These are phyloP conservation scores for Gaultheria prostrata DNA, from an alignment of 148 eudicot genomes.

Conservation along the genomic window DNA sequence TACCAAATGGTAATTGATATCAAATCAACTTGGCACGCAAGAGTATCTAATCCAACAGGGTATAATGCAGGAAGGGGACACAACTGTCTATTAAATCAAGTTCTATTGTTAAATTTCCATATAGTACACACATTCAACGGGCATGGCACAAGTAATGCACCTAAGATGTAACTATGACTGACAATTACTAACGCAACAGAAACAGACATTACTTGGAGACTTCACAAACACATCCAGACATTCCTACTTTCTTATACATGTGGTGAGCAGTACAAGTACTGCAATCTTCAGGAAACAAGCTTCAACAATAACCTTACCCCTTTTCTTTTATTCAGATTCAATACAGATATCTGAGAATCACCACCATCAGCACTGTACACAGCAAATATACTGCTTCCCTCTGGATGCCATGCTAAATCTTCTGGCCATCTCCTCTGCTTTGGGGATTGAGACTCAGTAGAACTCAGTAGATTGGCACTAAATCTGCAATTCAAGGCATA, in stretches of 20 bases:
- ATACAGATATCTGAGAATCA: slow-evolving; percentile 80
- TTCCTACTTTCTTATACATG: background rate
- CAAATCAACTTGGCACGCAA: background rate
- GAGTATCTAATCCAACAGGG: background rate
- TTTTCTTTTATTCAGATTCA: slow-evolving; percentile 69
- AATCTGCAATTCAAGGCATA: slow-evolving; percentile 49
- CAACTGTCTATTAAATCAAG: background rate
- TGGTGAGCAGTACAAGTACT: background rate
- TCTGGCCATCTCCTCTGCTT: slow-evolving; percentile 98
- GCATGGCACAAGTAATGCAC: background rate
- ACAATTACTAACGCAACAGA: background rate
- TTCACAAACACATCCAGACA: slow-evolving; percentile 9
- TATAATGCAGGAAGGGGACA: background rate
- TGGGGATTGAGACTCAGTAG: slow-evolving; percentile 63
- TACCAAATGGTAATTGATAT: background rate
- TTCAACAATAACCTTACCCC: slow-evolving; percentile 29
- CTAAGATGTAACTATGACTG: background rate
- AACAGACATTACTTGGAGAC: background rate
- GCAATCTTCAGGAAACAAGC: slow-evolving; percentile 11
- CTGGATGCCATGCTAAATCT: slow-evolving; percentile 99
- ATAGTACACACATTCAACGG: no score
- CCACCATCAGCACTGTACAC: slow-evolving; percentile 90
- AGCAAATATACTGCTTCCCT: slow-evolving; percentile 58
- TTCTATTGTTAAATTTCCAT: background rate
- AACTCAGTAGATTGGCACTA: slow-evolving; percentile 66